Evolutionary conservation across 306 rosid species (phyloP), one percentile per base, ranked within the genome.

Genomic region (Benincasa hispida): DNA sequence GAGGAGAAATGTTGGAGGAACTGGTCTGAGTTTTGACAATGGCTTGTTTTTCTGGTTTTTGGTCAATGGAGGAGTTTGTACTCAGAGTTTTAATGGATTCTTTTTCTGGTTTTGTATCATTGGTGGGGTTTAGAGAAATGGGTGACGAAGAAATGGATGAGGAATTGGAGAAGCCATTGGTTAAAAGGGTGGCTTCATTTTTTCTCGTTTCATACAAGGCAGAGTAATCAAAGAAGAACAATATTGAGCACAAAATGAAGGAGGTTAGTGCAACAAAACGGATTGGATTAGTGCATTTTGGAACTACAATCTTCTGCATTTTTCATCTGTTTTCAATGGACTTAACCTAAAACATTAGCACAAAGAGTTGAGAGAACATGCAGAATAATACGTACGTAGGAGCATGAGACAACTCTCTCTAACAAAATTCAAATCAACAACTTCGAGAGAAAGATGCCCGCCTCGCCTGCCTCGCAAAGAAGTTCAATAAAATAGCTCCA

Each of bases 221-320:
- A 34, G 78, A 27, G 80, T 74, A 78, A 66, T 85, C 77, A 45
- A 81, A 82, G n/a, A 84, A 70, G 57, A 87, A 50, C 65, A 87
- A 39, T 24, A 79, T 27, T 5, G 80, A 50, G 72, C 72, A 80
- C 3, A 77, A 51, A 15, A 83, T 4, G 70, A 83, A 72, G 53
- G 75, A 72, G 10, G 67, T 51, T 35, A 82, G 74, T 17, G 83
- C 76, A 69, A 85, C 85, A 77, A 82, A 88, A 89, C 90, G 76
- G 67, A 85, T 41, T 57, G 63, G 83, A 60, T 61, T 76, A 28
- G 9, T 80, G 83, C 54, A 60, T 63, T 78, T 87, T 61, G 25
- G 76, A 50, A 48, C 21, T 25, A 48, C 50, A 57, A 27, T 47
- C 42, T 27, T 72, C 75, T 47, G 37, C 76, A 72, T 72, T 72